Percentiles rank a stretch among this genome's conserved stretches.
These are phyloP conservation scores for Flueggea neowawraea DNA, from an alignment of 441 rosid species.

Conservation along the genomic window DNA sequence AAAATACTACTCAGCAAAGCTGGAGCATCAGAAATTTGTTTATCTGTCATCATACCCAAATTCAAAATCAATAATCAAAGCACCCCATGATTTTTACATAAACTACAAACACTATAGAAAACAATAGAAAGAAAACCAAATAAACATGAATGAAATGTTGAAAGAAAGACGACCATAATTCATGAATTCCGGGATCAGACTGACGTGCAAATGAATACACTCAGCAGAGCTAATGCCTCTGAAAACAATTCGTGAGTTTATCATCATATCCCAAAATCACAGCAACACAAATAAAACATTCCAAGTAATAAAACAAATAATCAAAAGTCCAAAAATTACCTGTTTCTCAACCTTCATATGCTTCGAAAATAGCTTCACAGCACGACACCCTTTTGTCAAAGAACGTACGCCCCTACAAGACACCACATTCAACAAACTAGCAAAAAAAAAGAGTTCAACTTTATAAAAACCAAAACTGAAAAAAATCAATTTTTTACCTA, in stretches of 20 bases:
- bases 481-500: constrained; percentile 27
- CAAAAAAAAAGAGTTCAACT: neutral
- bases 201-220: constrained; percentile 47
- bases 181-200: constrained; percentile 35
- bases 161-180: neutral
- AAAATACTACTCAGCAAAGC: constrained; percentile 11
- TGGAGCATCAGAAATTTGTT: constrained; percentile 3
- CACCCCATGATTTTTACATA: neutral
- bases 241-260: constrained; percentile 8
- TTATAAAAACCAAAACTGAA: neutral
- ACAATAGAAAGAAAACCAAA: neutral
- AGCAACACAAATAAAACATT: neutral
- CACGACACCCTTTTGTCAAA: constrained; percentile 62
- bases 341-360: constrained; percentile 91
- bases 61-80: neutral
- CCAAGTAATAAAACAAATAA: neutral
- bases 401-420: constrained; percentile 53
- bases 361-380: constrained; percentile 75
- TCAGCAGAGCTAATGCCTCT: constrained; percentile 42
- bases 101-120: neutral
- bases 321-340: constrained; percentile 33
- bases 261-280: constrained; percentile 32
- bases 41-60: constrained; percentile 9
- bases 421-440: neutral
- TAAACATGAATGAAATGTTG: neutral